Evolutionary conservation across 176 grass and related monocot species (phyloP), one percentile per base, ranked within the genome.

Genomic region (Oryza coarctata): DNA sequence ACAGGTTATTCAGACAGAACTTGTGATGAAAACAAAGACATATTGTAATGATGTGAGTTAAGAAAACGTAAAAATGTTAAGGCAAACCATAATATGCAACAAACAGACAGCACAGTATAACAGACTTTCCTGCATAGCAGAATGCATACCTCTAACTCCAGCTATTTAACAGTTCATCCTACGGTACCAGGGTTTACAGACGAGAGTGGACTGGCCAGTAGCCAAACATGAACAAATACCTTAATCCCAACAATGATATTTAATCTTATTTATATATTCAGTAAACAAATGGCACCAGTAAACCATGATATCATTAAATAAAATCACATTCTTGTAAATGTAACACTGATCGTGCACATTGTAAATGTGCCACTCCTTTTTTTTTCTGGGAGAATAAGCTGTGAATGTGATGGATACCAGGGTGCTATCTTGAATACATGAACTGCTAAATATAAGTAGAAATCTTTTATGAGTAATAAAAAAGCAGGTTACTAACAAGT

Each of bases 241-340:
- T 28, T 18, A 25, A 18, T 65, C 15, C 4, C 25, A 50, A 58
- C 30, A 65, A 45, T 30, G 52, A 65, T 38, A 63, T 28, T 80
- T 22, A 11, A 65, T 65, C 4, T 67, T 68, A 74, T 49, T 41
- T 57, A 43, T 20, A 73, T 32, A 29, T 70, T 29, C 8, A 47
- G 17, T 29, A 29, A 36, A 61, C 70, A 70, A 76, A 87, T 70
- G 69, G 11, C 18, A 30, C 73, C 20, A 29, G 30, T 52, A 0
- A 71, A 77, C 63, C 12, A 39, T 77, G 70, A 87, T 70, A 31
- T 26, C 52, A 80, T 71, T 39, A 18, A 49, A 79, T 60, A 68
- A 76, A 36, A 6, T 64, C 20, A 76, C 22, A 45, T 55, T 22
- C 7, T 1, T 33, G 49, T 25, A 52, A 34, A 68, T 49, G 61